phyloP scores from a whole-genome alignment of 306 rosid genomes.

The Ormosia emarginata region DNA sequence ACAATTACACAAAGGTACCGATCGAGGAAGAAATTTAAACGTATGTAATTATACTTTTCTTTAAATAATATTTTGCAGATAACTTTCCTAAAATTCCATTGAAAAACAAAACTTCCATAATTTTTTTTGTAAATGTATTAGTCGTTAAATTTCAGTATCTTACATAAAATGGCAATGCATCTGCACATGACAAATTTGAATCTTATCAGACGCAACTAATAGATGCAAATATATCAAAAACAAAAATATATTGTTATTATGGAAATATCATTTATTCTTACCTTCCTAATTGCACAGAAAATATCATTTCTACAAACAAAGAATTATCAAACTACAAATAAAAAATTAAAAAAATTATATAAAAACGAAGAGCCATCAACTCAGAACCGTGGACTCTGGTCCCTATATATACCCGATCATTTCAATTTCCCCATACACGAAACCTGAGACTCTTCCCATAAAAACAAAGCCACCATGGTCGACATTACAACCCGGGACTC shows the following conservation, averaged over 20 bases:
- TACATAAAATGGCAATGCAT: background rate
- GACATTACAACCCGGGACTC: slow-evolving; percentile 2
- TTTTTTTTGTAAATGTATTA: background rate
- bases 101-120: background rate
- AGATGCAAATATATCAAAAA: background rate
- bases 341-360: background rate
- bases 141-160: background rate
- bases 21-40: too few species aligned
- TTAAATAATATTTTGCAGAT: background rate
- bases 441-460: background rate
- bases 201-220: background rate
- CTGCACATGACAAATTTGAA: background rate
- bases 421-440: background rate
- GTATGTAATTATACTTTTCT: background rate
- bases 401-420: slow-evolving; percentile 3
- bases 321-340: background rate
- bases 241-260: background rate
- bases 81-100: background rate
- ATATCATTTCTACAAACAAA: background rate
- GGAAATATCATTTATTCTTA: background rate
- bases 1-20: too few species aligned
- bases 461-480: background rate
- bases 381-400: background rate
- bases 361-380: background rate
- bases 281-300: background rate